Conservation (phyloP, 2,329 filamentous ascomycete genomes). For the Aspergillus cejpii region DNA sequence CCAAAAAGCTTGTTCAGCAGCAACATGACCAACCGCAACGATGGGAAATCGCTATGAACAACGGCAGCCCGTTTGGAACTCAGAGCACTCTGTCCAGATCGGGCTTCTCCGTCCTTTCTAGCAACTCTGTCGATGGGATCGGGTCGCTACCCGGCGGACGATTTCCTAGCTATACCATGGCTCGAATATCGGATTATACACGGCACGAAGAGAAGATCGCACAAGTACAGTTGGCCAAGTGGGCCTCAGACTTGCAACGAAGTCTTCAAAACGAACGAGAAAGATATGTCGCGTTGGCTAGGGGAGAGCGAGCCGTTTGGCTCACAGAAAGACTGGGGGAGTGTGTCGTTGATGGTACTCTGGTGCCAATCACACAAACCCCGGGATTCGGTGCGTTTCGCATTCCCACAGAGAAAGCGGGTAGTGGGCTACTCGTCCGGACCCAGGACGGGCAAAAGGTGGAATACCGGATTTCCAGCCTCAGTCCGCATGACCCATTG, state of each 20-base stretch:
- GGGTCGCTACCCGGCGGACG: constrained; percentile 22
- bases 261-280: constrained; percentile 68
- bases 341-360: constrained; percentile 58
- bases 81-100: constrained; percentile 9
- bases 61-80: constrained; percentile 29
- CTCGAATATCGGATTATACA: constrained; percentile 54
- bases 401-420: constrained; percentile 21
- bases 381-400: constrained; percentile 24
- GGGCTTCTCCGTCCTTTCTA: constrained; percentile 20
- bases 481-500: constrained; percentile 65
- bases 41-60: constrained; percentile 1
- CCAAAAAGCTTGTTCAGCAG: constrained; percentile 74
- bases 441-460: constrained; percentile 22
- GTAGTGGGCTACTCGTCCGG: constrained; percentile 20
- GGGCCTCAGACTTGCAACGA: constrained; percentile 73
- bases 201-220: constrained; percentile 56
- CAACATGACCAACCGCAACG: constrained; percentile 37
- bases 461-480: constrained; percentile 30
- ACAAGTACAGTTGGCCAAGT: constrained; percentile 68
- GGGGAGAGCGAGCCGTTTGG: constrained; percentile 62
- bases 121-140: constrained; percentile 23
- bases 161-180: constrained; percentile 52
- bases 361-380: constrained; percentile 48
- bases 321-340: constrained; percentile 60
- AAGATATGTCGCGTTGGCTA: constrained; percentile 57